phyloP scores from a whole-genome alignment of 345 rosid species.

The Microthlaspi erraticum region DNA sequence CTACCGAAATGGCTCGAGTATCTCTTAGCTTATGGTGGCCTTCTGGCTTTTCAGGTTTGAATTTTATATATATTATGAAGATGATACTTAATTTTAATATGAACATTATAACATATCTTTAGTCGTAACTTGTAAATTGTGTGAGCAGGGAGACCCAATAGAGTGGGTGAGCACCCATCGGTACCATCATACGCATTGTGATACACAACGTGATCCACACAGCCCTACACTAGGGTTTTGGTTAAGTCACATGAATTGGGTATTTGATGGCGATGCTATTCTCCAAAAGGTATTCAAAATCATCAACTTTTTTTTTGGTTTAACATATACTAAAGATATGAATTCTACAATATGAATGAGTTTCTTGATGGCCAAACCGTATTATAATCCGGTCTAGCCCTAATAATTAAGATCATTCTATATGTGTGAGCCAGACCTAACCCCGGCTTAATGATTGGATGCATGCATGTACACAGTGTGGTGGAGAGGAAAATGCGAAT shows the following conservation, averaged over 20 bases:
- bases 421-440: no score
- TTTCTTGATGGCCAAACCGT: no score
- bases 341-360: no score
- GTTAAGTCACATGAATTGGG: conserved; percentile 32
- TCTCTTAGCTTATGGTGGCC: conserved; percentile 61
- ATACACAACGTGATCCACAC: conserved; percentile 35
- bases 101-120: no score
- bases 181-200: conserved; percentile 29
- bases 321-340: no score
- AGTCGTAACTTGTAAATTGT: no score
- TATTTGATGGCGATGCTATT: conserved; percentile 21
- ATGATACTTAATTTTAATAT: no score
- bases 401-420: no score
- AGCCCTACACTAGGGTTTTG: conserved; percentile 35
- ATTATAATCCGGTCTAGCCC: no score
- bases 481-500: conserved; percentile 63
- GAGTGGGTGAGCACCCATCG: conserved; percentile 39
- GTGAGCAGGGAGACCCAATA: conserved; percentile 34
- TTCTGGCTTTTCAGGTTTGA: conserved; percentile 42
- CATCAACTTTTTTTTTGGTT: no score
- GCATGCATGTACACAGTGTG: conserved; percentile 52
- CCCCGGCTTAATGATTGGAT: background rate
- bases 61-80: background rate
- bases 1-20: conserved; percentile 54
- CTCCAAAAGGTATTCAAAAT: conserved; percentile 10